phyloP scores from a whole-genome alignment of 306 rosid genomes.

The Medicago arabica region DNA sequence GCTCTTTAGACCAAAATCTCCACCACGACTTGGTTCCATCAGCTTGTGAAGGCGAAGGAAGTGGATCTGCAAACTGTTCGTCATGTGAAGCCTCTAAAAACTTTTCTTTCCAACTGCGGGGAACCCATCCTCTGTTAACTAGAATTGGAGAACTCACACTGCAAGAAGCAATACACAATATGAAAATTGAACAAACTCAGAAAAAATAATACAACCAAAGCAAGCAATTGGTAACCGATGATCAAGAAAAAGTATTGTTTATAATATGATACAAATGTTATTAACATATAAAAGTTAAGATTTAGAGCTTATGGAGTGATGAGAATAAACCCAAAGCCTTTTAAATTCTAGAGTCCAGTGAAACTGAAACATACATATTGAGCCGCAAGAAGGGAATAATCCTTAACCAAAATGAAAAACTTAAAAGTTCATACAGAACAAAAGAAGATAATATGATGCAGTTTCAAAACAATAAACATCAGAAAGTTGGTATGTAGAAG shows the following conservation, averaged over 20 bases:
- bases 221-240: background rate
- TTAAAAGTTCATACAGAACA: slow-evolving; percentile 7
- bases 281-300: background rate
- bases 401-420: slow-evolving; percentile 23
- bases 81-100: slow-evolving; percentile 50
- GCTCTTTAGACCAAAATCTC: slow-evolving; percentile 75
- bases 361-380: slow-evolving; percentile 11
- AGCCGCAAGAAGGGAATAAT: slow-evolving; percentile 22
- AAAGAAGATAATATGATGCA: background rate
- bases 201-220: slow-evolving; percentile 20
- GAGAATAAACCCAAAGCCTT: background rate
- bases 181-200: slow-evolving; percentile 38
- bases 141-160: slow-evolving; percentile 72
- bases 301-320: background rate
- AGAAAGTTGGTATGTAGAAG: background rate
- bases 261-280: slow-evolving; percentile 20
- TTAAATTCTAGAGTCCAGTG: background rate
- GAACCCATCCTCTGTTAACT: slow-evolving; percentile 98
- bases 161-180: slow-evolving; percentile 44
- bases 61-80: slow-evolving; percentile 45
- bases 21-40: slow-evolving; percentile 75
- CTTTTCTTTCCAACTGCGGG: slow-evolving; percentile 87
- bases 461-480: slow-evolving; percentile 31
- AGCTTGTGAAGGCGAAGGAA: slow-evolving; percentile 47
- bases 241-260: slow-evolving; percentile 8